phyloP scores from a whole-genome alignment of 495 filamentous ascomycete species.

The Cercophora sp. region DNA sequence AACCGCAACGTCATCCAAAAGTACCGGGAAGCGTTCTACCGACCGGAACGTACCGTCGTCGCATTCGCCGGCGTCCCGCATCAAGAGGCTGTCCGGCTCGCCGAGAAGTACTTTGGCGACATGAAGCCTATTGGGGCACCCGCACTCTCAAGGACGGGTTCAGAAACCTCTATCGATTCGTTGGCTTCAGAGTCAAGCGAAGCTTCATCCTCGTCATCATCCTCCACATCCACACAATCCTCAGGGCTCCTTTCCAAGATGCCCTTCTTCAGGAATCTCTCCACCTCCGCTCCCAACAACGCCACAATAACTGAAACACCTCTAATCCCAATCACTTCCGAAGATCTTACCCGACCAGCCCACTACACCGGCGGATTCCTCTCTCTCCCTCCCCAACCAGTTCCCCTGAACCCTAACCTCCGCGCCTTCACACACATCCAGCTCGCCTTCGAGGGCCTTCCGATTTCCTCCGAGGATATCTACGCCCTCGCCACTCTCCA shows the following conservation, averaged over 20 bases:
- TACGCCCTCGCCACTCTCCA: constrained; percentile 96
- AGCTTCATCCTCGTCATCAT: constrained; percentile 41
- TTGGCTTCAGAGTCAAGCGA: constrained; percentile 39
- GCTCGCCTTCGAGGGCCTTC: constrained; percentile 91
- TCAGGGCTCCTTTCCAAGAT: constrained; percentile 75
- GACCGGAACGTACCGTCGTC: constrained; percentile 85
- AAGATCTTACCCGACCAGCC: constrained; percentile 61
- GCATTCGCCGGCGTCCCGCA: constrained; percentile 93
- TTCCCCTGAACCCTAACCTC: constrained; percentile 70
- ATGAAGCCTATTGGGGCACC: constrained; percentile 60
- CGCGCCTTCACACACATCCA: constrained; percentile 86
- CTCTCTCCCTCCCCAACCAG: constrained; percentile 72
- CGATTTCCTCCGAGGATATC: constrained; percentile 85
- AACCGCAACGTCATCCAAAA: constrained; percentile 67
- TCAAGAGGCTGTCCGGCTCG: constrained; percentile 69
- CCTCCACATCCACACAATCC: constrained; percentile 38
- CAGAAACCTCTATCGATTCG: constrained; percentile 45
- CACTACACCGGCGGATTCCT: constrained; percentile 94
- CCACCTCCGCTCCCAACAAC: constrained; percentile 61
- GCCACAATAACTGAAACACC: constrained; percentile 49
- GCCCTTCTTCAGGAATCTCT: constrained; percentile 89
- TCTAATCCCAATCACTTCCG: constrained; percentile 42
- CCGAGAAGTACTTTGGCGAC: constrained; percentile 84
- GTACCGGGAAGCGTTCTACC: constrained; percentile 81
- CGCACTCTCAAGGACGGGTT: constrained; percentile 54